Base-by-base conservation (phyloP, 768 basidiomycete species). In the Tylopilus plumbeoviolaceoides region DNA sequence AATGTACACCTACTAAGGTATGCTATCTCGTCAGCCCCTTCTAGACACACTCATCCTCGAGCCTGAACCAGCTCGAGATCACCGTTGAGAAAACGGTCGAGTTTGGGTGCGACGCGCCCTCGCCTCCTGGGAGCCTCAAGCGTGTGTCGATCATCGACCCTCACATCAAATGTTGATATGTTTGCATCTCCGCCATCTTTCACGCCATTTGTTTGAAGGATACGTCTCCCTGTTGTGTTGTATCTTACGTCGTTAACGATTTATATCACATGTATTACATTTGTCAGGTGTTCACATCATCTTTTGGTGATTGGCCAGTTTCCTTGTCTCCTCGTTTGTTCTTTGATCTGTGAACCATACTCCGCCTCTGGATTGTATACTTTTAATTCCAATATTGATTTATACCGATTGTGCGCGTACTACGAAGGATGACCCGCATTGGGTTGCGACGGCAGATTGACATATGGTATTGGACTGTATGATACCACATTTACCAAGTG, bases 71-170 rank as follows among this genome's bases (percentile, higher is more conserved):
- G 66, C 51, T 68, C 33, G 65, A 67, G 46, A 67, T 67, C 17
- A 69, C 61, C 10, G 58, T 67, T 1, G 61, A 69, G 40, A 69
- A 67, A 44, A 67, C 61, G 10, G 56, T 67, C 20, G 58, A 67
- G 14, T 57, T 67, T 30, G 67, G 58, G 14, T 49, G 31, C 14
- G 63, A 67, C 14, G 63, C 48, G 1, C 47, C 23, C 5, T 38
- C 41, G 10, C 39, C 52, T 21, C 21, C 43, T 17, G 33, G 50
- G 2, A 51, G 28, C 42, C 31, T 41, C 44, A 53, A 53, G 17
- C 49, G 27, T 11, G 14, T 50, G 23, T 61, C 62, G 10, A 43
- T 51, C 17, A 38, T 28, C 11, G 59, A 61, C 20, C 53, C 49
- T 7, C 53, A 27, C 18, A 2, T n/a, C 27, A 47, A 21, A 44